These are phyloP conservation scores for Terfezia boudieri DNA, from an alignment of 495 filamentous ascomycete genomes.

Conservation along the genomic window DNA sequence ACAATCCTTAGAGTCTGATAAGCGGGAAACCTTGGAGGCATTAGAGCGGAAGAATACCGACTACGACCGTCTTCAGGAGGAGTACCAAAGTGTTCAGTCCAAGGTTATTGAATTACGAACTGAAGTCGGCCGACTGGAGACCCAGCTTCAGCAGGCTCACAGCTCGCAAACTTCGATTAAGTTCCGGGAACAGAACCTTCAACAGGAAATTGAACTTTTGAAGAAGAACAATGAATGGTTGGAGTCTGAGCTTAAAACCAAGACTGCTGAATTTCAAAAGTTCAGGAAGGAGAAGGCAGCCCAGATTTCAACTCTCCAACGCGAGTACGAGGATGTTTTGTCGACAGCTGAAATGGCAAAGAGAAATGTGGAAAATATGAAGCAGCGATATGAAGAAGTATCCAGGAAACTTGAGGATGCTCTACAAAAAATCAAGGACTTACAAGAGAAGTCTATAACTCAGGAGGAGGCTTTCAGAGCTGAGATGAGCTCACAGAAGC, in stretches of 20 bases:
- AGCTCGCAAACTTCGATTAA: conserved; percentile 52
- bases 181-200: conserved; percentile 66
- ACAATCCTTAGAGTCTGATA: conserved; percentile 65
- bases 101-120: conserved; percentile 65
- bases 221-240: conserved; percentile 83
- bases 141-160: conserved; percentile 56
- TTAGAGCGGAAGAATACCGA: conserved; percentile 73
- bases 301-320: conserved; percentile 66
- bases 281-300: conserved; percentile 87
- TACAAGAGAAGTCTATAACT: conserved; percentile 59
- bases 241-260: conserved; percentile 72
- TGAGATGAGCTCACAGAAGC: conserved; percentile 54
- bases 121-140: conserved; percentile 56
- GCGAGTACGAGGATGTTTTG: conserved; percentile 62
- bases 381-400: conserved; percentile 58
- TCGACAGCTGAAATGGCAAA: conserved; percentile 52
- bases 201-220: conserved; percentile 70
- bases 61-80: conserved; percentile 66
- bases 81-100: conserved; percentile 67
- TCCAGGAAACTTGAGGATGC: conserved; percentile 71
- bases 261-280: conserved; percentile 60
- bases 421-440: conserved; percentile 52
- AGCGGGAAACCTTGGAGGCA: conserved; percentile 66
- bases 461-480: conserved; percentile 61
- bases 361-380: conserved; percentile 55